Evolutionary conservation across 352 stramenopile genomes (phyloP), one percentile per base, ranked within the genome.

Genomic region (Globisporangium polare): DNA sequence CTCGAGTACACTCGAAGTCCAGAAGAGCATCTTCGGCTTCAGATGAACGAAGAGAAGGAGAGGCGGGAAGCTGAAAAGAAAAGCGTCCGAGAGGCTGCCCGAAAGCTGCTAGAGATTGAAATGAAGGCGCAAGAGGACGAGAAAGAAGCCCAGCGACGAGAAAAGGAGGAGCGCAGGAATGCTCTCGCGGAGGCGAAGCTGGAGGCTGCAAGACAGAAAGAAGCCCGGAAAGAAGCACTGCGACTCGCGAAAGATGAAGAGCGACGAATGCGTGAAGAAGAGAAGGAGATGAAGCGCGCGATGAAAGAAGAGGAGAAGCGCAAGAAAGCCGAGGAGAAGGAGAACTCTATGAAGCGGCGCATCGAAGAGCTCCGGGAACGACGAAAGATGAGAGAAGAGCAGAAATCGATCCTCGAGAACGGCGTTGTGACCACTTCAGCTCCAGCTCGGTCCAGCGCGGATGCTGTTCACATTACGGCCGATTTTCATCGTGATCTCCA

Each of bases 101-200:
- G 81, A 3, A 87, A 86, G 59, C 66, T 90, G 0, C 51, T 92
- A 15, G 80, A 92, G 49, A 89, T 89, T 43, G 82, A 92, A 63
- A 76, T 91, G 66, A 90, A 90, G 53, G 80, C 71, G 10, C 79
- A 91, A 68, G 80, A 90, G 70, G 78, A 89, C 59, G 80, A 78
- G 3, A 92, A 90, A 58, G 80, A 89, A 58, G 80, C 74, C 10
- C 78, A 88, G 50, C 72, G 74, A 22, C 73, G 74, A 53, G 80
- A 83, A 37, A 86, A 83, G 45, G 83, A 90, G 66, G 77, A 88
- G 17, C 78, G 78, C 6, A 90, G 89, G 61, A 86, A 80, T 46
- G 81, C 83, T n/a, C 71, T 88, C 27, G 27, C 89, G 27, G 78
- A 88, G 52, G 81, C 80, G 12, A 83, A 77, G 26, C 45, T 90